Evolutionary conservation across 2,329 filamentous ascomycete species (phyloP).

Genomic region (Colletotrichum navitas): DNA sequence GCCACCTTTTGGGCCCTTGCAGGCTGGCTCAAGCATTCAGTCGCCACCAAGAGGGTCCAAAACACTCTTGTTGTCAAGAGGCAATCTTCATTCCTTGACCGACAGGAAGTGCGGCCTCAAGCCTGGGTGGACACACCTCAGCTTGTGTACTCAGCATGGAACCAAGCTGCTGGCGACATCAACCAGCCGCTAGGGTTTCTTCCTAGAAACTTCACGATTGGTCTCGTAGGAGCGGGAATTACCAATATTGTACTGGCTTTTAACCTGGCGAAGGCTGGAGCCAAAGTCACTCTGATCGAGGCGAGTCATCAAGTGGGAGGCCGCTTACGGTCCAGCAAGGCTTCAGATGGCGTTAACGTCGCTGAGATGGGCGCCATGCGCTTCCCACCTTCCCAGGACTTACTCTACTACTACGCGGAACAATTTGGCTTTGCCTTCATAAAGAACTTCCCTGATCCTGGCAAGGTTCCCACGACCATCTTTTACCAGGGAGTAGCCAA

Average conservation of each 20-base stretch:
- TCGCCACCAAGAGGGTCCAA: background rate
- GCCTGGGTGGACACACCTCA: slow-evolving; percentile 27
- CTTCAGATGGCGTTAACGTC: slow-evolving; percentile 20
- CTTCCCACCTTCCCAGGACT: slow-evolving; percentile 21
- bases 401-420: slow-evolving; percentile 29
- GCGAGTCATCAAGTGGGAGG: background rate
- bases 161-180: slow-evolving; percentile 19
- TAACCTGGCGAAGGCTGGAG: background rate
- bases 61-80: background rate
- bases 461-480: slow-evolving; percentile 17
- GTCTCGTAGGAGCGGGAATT: background rate
- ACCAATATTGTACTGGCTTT: background rate
- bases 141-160: slow-evolving; percentile 25
- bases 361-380: slow-evolving; percentile 31
- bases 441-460: slow-evolving; percentile 23
- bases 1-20: background rate
- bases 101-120: slow-evolving; percentile 25
- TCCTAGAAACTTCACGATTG: background rate
- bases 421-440: slow-evolving; percentile 19
- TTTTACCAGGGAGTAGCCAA: background rate
- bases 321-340: background rate
- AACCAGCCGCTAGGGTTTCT: background rate
- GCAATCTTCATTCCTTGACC: background rate
- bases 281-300: background rate
- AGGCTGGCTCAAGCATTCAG: background rate